Evolutionary conservation across 257 asterid genomes (phyloP), one percentile per base, ranked within the genome.

Genomic region (Solanum habrochaites): DNA sequence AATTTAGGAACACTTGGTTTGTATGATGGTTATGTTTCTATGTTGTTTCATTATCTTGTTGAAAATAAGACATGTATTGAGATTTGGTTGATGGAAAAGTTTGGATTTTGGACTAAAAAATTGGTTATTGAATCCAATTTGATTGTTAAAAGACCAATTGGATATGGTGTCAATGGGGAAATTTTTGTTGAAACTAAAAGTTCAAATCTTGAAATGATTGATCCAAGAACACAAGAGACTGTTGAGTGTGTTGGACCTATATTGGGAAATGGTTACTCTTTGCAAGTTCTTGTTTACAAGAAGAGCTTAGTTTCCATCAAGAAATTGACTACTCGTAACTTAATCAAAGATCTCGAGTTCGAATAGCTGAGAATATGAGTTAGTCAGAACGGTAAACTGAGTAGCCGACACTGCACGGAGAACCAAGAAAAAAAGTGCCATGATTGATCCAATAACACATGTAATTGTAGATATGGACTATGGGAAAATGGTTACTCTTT

Each of bases 11-110:
- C 86, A 47, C 91, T 93, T 86, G 83, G 91, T 60, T 35, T 89
- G 43, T 92, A 85, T 71, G 86, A 87, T 52, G 92, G 86, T 66
- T 85, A 86, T 32, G 81, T 93, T 66, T 93, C 92, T 86, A 56
- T 91, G 89, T 62, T 91, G 66, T 40, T 87, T 9, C 89, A 91
- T 74, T 88, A 89, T 87, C 21, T 67, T 49, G 42, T 40, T 16
- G 60, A 86, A 27, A 85, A 49, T 39, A 67, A 75, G 75, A 56
- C 88, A 16, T 35, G 58, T 35, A 86, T 90, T 25, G 91, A 93
- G 62, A 81, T 93, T 37, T 93, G 94, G 95, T 84, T 88, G 82
- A 73, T 91, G 94, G 43, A 87, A 72, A 74, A 85, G 43, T 92
- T 86, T 60, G 90, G 88, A 12, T 83, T 88, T 67, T 93, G 95